Evolutionary conservation across 805 yeast species (phyloP).

Genomic region (Kuraishia ogatae): DNA sequence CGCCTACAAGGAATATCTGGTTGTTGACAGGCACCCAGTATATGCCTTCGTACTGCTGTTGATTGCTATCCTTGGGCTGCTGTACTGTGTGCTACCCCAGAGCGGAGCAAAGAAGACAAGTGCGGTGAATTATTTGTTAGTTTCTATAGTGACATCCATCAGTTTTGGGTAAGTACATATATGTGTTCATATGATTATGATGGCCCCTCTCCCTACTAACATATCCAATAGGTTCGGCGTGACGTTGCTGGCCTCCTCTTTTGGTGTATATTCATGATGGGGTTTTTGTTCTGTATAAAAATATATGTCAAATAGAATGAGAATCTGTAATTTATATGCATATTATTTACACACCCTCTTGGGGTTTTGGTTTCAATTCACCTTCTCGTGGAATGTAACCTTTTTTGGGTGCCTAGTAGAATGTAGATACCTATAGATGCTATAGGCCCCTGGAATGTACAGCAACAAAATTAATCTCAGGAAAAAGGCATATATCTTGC

Average conservation of each 20-base stretch:
- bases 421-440: constrained; percentile 13
- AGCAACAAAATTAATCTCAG: constrained; percentile 9
- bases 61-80: neutral
- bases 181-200: no score
- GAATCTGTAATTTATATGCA: no score
- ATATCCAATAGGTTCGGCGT: constrained; percentile 16
- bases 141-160: neutral
- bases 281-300: no score
- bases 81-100: neutral
- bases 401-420: constrained; percentile 2
- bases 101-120: neutral
- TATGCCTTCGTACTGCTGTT: neutral
- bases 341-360: neutral
- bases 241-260: constrained; percentile 18
- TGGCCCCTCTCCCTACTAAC: constrained; percentile 8
- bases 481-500: constrained; percentile 2
- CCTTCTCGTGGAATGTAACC: neutral
- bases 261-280: constrained; percentile 21
- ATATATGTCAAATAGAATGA: no score
- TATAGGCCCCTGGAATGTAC: constrained; percentile 14
- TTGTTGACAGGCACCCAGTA: neutral
- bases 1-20: neutral
- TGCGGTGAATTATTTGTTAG: neutral
- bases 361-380: neutral
- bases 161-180: constrained; percentile 1